Percentiles rank a stretch among this genome's conserved stretches.
Conservation (phyloP, 257 asterid genomes). For the Mentha longifolia region DNA sequence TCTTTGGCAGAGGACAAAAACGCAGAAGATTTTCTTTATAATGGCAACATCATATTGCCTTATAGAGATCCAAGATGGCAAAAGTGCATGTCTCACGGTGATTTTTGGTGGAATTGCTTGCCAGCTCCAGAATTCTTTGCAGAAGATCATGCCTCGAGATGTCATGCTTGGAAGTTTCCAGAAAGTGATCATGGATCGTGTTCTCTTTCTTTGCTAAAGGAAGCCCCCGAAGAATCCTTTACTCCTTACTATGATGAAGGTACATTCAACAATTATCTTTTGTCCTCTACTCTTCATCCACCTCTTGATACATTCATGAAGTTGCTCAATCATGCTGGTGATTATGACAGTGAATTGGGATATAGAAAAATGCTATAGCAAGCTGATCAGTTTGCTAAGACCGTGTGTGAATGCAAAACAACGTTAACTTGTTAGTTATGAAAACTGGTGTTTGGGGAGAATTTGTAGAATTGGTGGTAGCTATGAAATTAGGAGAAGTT, state of each 20-base stretch:
- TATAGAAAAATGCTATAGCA: conserved; percentile 31
- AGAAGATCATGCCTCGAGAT: conserved; percentile 34
- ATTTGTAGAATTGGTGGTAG: background rate
- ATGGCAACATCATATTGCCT: conserved; percentile 32
- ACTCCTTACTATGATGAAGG: conserved; percentile 33
- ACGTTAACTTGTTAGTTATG: background rate
- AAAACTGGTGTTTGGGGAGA: conserved; percentile 3
- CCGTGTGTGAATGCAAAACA: conserved; percentile 12
- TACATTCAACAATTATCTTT: conserved; percentile 25
- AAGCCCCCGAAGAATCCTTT: conserved; percentile 31
- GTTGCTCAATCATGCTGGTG: conserved; percentile 50
- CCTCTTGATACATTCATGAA: conserved; percentile 39
- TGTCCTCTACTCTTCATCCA: conserved; percentile 38
- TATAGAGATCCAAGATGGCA: conserved; percentile 37
- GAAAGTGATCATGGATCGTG: conserved; percentile 28
- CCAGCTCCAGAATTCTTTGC: conserved; percentile 37
- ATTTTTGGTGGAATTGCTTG: conserved; percentile 43
- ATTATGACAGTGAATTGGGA: conserved; percentile 40
- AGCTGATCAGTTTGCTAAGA: conserved; percentile 14
- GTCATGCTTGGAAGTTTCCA: conserved; percentile 45
- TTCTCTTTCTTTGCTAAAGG: conserved; percentile 34
- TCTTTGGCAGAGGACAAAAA: conserved; percentile 39
- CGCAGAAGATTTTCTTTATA: conserved; percentile 29
- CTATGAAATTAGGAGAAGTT: too few relatives aligned
- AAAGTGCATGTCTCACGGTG: conserved; percentile 31